Conservation (phyloP, 139 green algal genomes). For the Chlorella sp. region DNA sequence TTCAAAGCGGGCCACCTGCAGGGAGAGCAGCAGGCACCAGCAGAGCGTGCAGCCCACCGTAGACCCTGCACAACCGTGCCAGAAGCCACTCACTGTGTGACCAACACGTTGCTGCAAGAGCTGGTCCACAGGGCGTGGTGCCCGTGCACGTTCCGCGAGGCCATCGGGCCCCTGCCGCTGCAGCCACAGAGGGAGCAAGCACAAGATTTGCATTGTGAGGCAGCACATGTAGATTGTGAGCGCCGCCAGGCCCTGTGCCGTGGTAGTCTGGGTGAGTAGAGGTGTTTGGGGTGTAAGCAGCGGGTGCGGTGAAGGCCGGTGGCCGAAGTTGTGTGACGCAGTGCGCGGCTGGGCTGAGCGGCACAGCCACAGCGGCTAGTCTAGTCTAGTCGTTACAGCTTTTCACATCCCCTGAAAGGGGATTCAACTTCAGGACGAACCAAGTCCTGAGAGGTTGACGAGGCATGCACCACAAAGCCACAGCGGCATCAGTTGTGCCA, state of each 20-base stretch:
- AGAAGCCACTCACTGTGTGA: not conserved
- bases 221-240: not conserved
- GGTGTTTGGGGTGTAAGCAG: too few species aligned
- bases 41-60: not conserved
- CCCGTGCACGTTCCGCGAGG: not conserved
- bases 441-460: too few species aligned
- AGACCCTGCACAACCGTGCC: not conserved
- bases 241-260: too few species aligned
- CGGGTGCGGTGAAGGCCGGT: too few species aligned
- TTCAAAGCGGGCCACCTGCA: too few species aligned
- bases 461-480: too few species aligned
- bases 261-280: not conserved
- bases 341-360: too few species aligned
- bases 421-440: too few species aligned
- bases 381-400: too few species aligned
- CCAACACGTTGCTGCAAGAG: not conserved
- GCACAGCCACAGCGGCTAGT: not conserved
- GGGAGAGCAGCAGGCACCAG: not conserved
- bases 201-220: not conserved
- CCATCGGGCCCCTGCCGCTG: conserved; percentile 18
- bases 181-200: not conserved
- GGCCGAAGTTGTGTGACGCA: too few species aligned
- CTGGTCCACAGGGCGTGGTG: conserved; percentile 17
- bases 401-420: too few species aligned
- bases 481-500: too few species aligned